These are phyloP conservation scores for Neurospora cerealis DNA, from an alignment of 495 filamentous ascomycete genomes.

Conservation along the genomic window DNA sequence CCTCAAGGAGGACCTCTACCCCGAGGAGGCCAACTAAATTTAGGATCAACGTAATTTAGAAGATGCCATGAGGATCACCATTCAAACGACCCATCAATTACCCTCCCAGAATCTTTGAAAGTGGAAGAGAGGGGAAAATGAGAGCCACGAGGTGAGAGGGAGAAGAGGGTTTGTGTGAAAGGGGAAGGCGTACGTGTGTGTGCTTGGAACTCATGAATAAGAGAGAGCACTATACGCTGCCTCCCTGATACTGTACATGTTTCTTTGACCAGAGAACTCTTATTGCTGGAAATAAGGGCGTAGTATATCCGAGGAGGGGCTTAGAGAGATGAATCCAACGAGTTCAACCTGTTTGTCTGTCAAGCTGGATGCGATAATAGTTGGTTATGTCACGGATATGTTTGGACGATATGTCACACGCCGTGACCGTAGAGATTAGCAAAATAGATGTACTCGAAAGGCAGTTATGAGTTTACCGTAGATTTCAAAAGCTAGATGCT, in stretches of 20 bases:
- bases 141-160: not conserved
- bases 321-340: not conserved
- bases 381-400: not conserved
- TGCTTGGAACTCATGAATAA: not conserved
- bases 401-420: not conserved
- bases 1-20: slow-evolving; percentile 92
- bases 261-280: not conserved
- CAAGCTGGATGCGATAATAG: not conserved
- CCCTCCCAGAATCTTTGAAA: not conserved
- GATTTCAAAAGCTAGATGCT: not conserved
- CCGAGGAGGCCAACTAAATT: slow-evolving; percentile 48
- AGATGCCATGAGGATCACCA: not conserved
- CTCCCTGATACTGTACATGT: not conserved
- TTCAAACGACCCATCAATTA: slow-evolving; percentile 3
- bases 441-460: not conserved
- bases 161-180: not conserved
- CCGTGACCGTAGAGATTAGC: not conserved
- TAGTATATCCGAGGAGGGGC: not conserved
- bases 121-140: not conserved
- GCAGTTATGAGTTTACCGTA: not conserved
- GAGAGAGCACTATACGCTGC: not conserved
- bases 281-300: not conserved
- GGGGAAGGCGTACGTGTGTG: not conserved
- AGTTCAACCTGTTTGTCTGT: not conserved
- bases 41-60: not conserved